Evolutionary conservation across 2,329 filamentous ascomycete species (phyloP).

Genomic region (Paraphaeosphaeria minitans): DNA sequence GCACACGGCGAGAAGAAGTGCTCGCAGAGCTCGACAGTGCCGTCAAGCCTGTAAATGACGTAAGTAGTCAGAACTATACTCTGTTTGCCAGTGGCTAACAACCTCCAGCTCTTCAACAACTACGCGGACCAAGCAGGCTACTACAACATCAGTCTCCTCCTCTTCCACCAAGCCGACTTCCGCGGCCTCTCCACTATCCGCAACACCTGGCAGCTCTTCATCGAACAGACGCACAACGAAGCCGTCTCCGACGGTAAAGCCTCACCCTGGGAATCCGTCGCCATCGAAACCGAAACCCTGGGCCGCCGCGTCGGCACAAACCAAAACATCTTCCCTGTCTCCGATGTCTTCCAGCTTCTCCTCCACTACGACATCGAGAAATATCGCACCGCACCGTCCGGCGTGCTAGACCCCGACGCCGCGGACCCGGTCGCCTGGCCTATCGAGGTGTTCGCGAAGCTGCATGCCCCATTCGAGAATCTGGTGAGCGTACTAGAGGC

Average conservation of each 20-base stretch:
- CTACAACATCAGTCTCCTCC: slow-evolving; percentile 89
- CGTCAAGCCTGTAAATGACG: slow-evolving; percentile 75
- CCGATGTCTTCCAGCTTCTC: slow-evolving; percentile 42
- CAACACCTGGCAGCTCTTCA: slow-evolving; percentile 81
- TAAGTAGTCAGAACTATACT: slow-evolving; percentile 53
- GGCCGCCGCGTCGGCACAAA: slow-evolving; percentile 62
- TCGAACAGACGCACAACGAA: slow-evolving; percentile 66
- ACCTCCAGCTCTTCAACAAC: slow-evolving; percentile 78
- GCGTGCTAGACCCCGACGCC: slow-evolving; percentile 16
- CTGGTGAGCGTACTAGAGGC: slow-evolving; percentile 67
- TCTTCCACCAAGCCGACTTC: slow-evolving; percentile 91
- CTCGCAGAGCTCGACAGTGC: slow-evolving; percentile 74
- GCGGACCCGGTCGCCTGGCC: slow-evolving; percentile 58
- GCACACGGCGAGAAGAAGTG: slow-evolving; percentile 68
- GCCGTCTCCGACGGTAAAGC: slow-evolving; percentile 54
- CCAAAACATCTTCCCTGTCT: slow-evolving; percentile 61
- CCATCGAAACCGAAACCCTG: slow-evolving; percentile 63
- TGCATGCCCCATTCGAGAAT: slow-evolving; percentile 65
- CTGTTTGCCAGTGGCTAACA: background rate
- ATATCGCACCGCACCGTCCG: slow-evolving; percentile 48
- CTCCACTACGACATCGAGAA: slow-evolving; percentile 55
- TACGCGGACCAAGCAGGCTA: slow-evolving; percentile 92
- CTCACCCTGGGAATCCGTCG: slow-evolving; percentile 72
- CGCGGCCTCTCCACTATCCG: slow-evolving; percentile 84
- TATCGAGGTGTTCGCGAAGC: slow-evolving; percentile 67